These are phyloP conservation scores for Tuctoria greenei DNA, from an alignment of 176 grass and related monocot species.

Conservation along the genomic window DNA sequence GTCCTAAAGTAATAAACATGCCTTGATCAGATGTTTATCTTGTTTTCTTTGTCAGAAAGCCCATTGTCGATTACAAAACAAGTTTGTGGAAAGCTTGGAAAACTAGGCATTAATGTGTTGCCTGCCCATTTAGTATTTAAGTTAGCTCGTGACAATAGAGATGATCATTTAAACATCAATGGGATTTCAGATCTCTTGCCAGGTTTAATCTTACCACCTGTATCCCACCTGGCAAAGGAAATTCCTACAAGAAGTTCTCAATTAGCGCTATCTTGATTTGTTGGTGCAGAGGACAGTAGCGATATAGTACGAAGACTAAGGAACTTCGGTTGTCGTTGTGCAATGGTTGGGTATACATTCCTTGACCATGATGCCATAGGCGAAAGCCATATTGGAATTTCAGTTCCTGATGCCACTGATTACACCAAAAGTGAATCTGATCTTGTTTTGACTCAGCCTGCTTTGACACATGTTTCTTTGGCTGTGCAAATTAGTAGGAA, in stretches of 20 bases:
- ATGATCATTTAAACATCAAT: conserved; percentile 38
- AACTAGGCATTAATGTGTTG: conserved; percentile 44
- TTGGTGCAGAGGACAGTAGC: conserved; percentile 47
- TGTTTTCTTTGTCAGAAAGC: conserved; percentile 34
- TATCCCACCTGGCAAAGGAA: neutral
- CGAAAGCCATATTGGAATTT: conserved; percentile 52
- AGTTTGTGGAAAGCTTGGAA: conserved; percentile 52
- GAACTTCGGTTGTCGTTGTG: conserved; percentile 27
- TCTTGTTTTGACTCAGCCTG: conserved; percentile 47
- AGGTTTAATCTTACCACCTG: conserved; percentile 29
- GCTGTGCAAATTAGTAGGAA: conserved; percentile 46
- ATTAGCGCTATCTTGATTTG: conserved; percentile 27
- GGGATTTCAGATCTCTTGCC: conserved; percentile 42
- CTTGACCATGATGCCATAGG: conserved; percentile 53
- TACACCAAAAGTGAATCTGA: conserved; percentile 53
- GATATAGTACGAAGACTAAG: conserved; percentile 38
- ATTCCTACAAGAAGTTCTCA: conserved; percentile 22
- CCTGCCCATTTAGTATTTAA: conserved; percentile 37
- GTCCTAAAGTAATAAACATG: neutral
- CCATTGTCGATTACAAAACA: conserved; percentile 37
- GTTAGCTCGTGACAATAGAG: conserved; percentile 28
- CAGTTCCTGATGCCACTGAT: conserved; percentile 50
- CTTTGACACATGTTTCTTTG: conserved; percentile 37
- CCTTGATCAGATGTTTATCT: conserved; percentile 27
- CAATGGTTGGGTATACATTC: conserved; percentile 48